Evolutionary conservation across 805 yeast species (phyloP), one percentile per base, ranked within the genome.

Genomic region (Saccharomyces paradoxus): DNA sequence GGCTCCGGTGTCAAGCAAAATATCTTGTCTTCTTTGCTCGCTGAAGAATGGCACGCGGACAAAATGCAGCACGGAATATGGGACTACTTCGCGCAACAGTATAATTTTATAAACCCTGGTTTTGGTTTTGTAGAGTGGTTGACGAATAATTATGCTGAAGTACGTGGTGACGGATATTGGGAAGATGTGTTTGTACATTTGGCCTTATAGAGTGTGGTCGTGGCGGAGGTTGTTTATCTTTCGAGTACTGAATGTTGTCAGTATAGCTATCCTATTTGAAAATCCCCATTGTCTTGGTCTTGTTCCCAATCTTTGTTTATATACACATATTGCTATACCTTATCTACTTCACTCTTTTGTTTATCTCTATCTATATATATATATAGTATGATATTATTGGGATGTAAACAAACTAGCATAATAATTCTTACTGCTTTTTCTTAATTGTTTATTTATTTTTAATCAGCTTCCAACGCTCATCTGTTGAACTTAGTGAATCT

Each of bases 91-190:
- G 53, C 66, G 59, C 66, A 62, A 56, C 63, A 62, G 57, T 62
- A 60, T 60, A 63, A 63, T 60, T 60, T 60, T 60, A 61, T 60
- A 61, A 60, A 60, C 61, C 63, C 61, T 58, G 55, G 58, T 59
- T 53, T 60, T 56, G 57, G 65, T 58, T 59, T 82, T 79, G 29
- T 58, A 59, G 61, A 58, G 61, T 58, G 96, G 96, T 37, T 37
- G 44, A 37, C 44, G 44, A 37, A 37, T 37, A 37, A 37, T 37
- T 37, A 37, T 37, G 44, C 44, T 37, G 44, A 37, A 37, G 44
- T 37, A 37, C 44, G 44, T 37, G 44, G 44, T 37, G 44, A 37
- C 44, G 44, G 44, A 37, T 37, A 37, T 37, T 37, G 44, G 44
- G 44, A 37, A 37, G 44, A 37, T 37, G 44, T 37, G 44, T 37